A percentile compares a stretch with the other conserved stretches of the same genome.
Evolutionary conservation across 345 rosid species (phyloP).

Genomic region (Cardamine resedifolia): DNA sequence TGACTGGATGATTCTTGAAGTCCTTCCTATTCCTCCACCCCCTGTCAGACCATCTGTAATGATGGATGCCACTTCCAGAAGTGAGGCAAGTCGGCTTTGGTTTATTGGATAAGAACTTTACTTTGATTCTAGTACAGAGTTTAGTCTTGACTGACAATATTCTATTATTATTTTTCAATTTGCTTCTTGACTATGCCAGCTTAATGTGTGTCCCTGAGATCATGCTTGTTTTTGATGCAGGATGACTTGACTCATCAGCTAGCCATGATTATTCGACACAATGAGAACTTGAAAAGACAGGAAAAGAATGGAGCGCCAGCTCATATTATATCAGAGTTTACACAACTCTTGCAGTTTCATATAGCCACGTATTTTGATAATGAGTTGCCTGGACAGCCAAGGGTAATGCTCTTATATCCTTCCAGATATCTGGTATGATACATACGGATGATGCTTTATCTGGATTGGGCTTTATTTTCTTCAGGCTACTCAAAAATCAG

Average conservation of each 20-base stretch:
- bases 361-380: slow-evolving; percentile 96
- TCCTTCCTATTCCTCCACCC: slow-evolving; percentile 97
- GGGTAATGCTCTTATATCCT: slow-evolving; percentile 52
- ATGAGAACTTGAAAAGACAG: slow-evolving; percentile 83
- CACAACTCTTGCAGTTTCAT: slow-evolving; percentile 91
- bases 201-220: slow-evolving; percentile 20
- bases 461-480: slow-evolving; percentile 24
- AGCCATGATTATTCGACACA: slow-evolving; percentile 92
- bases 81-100: slow-evolving; percentile 59
- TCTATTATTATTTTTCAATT: not conserved
- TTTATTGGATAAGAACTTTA: slow-evolving; percentile 1
- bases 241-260: slow-evolving; percentile 96
- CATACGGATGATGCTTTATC: slow-evolving; percentile 4
- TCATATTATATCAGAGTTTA: slow-evolving; percentile 93
- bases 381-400: slow-evolving; percentile 97
- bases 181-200: not conserved
- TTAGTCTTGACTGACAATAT: slow-evolving; percentile 1
- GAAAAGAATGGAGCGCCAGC: slow-evolving; percentile 98
- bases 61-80: slow-evolving; percentile 92
- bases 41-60: slow-evolving; percentile 99
- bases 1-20: slow-evolving; percentile 98
- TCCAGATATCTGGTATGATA: slow-evolving; percentile 17
- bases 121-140: not conserved
- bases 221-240: slow-evolving; percentile 46
- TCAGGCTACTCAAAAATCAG: slow-evolving; percentile 98